Percentiles rank a stretch among this genome's conserved stretches.
Conservation (phyloP, 2,329 filamentous ascomycete species). For the Cytospora piceicola region DNA sequence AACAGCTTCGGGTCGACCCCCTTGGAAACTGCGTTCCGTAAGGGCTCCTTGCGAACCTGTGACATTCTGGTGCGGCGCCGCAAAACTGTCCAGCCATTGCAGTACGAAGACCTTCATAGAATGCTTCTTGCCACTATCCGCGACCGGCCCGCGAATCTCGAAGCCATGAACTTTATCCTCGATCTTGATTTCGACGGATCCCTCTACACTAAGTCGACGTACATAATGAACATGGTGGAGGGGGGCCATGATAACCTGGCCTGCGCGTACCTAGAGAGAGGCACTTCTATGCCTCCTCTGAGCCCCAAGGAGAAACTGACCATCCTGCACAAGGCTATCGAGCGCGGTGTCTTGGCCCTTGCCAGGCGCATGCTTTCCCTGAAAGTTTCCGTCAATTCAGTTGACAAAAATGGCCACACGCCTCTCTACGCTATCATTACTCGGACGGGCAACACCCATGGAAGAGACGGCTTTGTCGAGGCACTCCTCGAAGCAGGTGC, state of each 20-base stretch:
- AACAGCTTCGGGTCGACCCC: conserved; percentile 6
- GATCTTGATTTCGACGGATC: conserved; percentile 15
- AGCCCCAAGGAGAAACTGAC: conserved; percentile 15
- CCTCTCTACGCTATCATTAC: conserved; percentile 16
- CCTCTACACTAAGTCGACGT: conserved; percentile 8
- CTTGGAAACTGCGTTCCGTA: conserved; percentile 5
- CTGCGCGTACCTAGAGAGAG: conserved; percentile 15
- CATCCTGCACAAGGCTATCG: conserved; percentile 10
- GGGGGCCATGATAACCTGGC: background rate
- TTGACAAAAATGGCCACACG: conserved; percentile 17
- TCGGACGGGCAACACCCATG: background rate
- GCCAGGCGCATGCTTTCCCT: conserved; percentile 11
- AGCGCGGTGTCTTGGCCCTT: background rate
- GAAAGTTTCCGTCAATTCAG: conserved; percentile 11
- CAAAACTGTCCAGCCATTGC: background rate
- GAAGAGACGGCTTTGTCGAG: background rate
- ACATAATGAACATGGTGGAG: conserved; percentile 18
- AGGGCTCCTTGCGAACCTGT: conserved; percentile 7
- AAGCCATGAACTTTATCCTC: conserved; percentile 12
- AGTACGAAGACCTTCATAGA: conserved; percentile 14
- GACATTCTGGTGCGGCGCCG: conserved; percentile 18
- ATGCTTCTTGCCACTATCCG: conserved; percentile 4
- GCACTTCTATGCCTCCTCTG: background rate
- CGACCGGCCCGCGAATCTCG: background rate
- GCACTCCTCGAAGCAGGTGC: conserved; percentile 8